Conservation (phyloP, 2,329 filamentous ascomycete genomes). For the Penicillium sp. region DNA sequence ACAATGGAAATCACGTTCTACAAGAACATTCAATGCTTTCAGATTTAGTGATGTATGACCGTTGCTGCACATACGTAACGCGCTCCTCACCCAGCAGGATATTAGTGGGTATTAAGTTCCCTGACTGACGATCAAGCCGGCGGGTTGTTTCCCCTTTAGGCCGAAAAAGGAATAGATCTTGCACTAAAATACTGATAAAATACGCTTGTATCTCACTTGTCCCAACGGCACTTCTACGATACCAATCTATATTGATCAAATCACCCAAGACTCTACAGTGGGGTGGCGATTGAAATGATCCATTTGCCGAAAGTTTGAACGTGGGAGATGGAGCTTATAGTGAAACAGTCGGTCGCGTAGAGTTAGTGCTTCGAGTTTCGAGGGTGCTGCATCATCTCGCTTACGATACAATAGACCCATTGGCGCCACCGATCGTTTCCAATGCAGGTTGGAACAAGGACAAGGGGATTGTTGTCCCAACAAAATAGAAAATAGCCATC, state of each 20-base stretch:
- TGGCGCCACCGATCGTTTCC: background rate
- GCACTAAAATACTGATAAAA: background rate
- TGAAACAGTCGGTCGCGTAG: background rate
- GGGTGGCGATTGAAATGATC: background rate
- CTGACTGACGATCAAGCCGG: background rate
- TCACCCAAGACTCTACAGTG: background rate
- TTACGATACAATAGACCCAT: conserved; percentile 3
- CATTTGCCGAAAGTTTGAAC: background rate
- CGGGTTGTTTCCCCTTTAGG: background rate
- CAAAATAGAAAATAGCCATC: background rate
- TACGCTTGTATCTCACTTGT: background rate
- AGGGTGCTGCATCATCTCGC: conserved; percentile 2
- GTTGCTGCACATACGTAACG: background rate
- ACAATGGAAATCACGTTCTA: background rate
- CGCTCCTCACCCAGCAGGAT: background rate
- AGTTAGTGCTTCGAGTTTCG: background rate
- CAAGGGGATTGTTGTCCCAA: background rate
- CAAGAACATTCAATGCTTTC: background rate
- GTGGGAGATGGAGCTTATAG: background rate
- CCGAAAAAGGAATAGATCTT: background rate
- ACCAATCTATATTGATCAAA: background rate
- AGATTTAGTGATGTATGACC: too few relatives aligned
- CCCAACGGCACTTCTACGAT: background rate
- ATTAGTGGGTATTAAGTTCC: background rate
- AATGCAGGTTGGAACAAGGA: background rate